phyloP scores from a whole-genome alignment of 805 yeast species.

The Yamadazyma olivae region DNA sequence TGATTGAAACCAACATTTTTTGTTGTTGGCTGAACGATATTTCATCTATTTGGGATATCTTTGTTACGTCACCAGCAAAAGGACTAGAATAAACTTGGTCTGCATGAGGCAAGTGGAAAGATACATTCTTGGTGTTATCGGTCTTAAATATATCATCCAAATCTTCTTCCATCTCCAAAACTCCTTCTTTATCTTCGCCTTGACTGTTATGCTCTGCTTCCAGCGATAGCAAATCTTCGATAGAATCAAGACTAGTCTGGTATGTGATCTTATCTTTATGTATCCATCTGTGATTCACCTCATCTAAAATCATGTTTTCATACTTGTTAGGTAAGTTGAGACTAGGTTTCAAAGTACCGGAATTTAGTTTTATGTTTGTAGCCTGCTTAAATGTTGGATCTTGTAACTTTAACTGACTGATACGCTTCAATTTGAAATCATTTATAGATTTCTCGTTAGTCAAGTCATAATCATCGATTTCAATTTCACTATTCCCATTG shows the following conservation, averaged over 20 bases:
- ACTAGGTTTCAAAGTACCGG: slow-evolving; percentile 35
- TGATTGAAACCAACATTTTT: slow-evolving; percentile 40
- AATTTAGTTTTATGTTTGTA: slow-evolving; percentile 1
- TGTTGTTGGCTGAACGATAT: slow-evolving; percentile 49
- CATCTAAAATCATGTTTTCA: slow-evolving; percentile 32
- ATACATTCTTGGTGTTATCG: slow-evolving; percentile 27
- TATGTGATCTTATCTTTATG: slow-evolving; percentile 16
- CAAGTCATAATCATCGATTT: slow-evolving; percentile 20
- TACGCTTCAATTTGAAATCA: slow-evolving; percentile 33
- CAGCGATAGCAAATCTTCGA: slow-evolving; percentile 31
- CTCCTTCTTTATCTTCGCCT: slow-evolving; percentile 1
- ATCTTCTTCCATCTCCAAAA: slow-evolving; percentile 2
- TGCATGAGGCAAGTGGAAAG: slow-evolving; percentile 35
- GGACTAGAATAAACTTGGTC: slow-evolving; percentile 12
- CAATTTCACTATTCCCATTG: slow-evolving; percentile 8
- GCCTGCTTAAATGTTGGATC: slow-evolving; percentile 2
- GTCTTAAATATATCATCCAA: too few species aligned
- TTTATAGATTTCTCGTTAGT: slow-evolving; percentile 16
- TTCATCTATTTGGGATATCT: slow-evolving; percentile 39
- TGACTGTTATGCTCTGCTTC: neutral
- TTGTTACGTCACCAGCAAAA: slow-evolving; percentile 32
- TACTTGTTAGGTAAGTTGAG: slow-evolving; percentile 29
- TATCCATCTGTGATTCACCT: slow-evolving; percentile 28
- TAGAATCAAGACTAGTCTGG: slow-evolving; percentile 32
- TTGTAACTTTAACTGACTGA: slow-evolving; percentile 32